Conservation (phyloP, 352 stramenopile genomes). For the Peronospora belbahrii region DNA sequence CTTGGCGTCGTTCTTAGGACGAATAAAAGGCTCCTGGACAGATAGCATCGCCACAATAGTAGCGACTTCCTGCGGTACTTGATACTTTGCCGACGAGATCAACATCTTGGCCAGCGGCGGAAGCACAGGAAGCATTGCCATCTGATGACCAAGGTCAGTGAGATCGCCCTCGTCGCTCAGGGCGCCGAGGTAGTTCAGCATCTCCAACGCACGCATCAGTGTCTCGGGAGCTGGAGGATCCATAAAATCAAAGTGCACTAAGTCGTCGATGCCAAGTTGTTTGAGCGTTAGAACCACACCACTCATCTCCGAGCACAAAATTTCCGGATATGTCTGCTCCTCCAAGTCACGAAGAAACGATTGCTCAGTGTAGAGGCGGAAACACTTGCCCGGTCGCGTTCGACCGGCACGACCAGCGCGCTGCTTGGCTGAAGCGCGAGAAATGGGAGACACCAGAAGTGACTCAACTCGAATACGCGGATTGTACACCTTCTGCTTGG, state of each 20-base stretch:
- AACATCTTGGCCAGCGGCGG: constrained; percentile 97
- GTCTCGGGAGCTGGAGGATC: constrained; percentile 97
- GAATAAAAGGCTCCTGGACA: constrained; percentile 90
- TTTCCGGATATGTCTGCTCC: constrained; percentile 98
- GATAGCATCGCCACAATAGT: constrained; percentile 97
- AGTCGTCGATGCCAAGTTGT: constrained; percentile 98
- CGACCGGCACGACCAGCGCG: constrained; percentile 89
- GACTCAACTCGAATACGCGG: constrained; percentile 96
- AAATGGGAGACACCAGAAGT: constrained; percentile 97
- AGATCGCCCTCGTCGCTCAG: constrained; percentile 96
- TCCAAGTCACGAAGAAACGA: constrained; percentile 96
- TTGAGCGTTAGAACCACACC: constrained; percentile 96
- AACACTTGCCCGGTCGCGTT: constrained; percentile 91
- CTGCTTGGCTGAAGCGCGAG: constrained; percentile 91
- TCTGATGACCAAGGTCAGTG: constrained; percentile 87
- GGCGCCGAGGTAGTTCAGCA: constrained; percentile 97
- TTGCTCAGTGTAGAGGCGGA: constrained; percentile 96
- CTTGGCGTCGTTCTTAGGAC: constrained; percentile 94
- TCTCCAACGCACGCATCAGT: constrained; percentile 96
- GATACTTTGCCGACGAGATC: constrained; percentile 91
- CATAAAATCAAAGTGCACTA: constrained; percentile 99
- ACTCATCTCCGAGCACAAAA: constrained; percentile 94
- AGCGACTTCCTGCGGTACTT: constrained; percentile 94
- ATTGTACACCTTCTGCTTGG: constrained; percentile 99
- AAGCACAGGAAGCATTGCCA: constrained; percentile 96